Percentiles rank a stretch among this genome's conserved stretches.
Conservation (phyloP, 345 rosid genomes). For the Combretum micranthum region DNA sequence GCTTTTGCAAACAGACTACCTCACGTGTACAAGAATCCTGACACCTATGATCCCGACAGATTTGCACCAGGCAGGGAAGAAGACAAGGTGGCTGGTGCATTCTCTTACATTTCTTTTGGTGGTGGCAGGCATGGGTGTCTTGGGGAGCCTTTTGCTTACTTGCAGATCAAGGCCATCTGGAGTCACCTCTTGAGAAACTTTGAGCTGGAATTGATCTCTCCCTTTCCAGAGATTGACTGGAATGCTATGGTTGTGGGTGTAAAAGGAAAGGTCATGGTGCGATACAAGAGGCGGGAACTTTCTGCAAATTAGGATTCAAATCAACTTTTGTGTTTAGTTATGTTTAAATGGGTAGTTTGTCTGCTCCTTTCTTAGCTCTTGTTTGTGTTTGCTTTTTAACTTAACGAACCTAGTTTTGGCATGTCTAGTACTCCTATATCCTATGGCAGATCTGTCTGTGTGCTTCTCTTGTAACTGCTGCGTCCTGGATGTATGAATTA, state of each 20-base stretch:
- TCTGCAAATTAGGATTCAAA: slow-evolving; percentile 14
- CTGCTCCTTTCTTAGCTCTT: too few relatives aligned
- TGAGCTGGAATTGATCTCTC: slow-evolving; percentile 77
- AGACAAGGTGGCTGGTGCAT: slow-evolving; percentile 83
- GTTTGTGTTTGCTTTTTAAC: too few relatives aligned
- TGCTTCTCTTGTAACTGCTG: too few relatives aligned
- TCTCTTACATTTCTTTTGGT: slow-evolving; percentile 87
- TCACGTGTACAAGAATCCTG: slow-evolving; percentile 69
- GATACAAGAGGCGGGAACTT: slow-evolving; percentile 57
- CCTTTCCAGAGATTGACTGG: slow-evolving; percentile 98
- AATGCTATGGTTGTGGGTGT: slow-evolving; percentile 99
- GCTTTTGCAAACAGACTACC: slow-evolving; percentile 94
- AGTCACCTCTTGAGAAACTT: slow-evolving; percentile 92
- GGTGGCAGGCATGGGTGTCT: slow-evolving; percentile 99
- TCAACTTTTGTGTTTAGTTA: too few relatives aligned
- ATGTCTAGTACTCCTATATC: too few relatives aligned
- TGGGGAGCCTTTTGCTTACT: slow-evolving; percentile 94
- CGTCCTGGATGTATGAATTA: too few relatives aligned
- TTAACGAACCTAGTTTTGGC: too few relatives aligned
- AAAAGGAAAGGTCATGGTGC: slow-evolving; percentile 92
- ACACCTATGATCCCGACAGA: slow-evolving; percentile 79
- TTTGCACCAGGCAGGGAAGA: slow-evolving; percentile 85
- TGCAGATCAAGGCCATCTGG: slow-evolving; percentile 99
- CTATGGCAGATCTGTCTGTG: too few relatives aligned
- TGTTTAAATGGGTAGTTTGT: too few relatives aligned